Base-by-base conservation (phyloP, 345 rosid species). In the Lepidium aucheri region DNA sequence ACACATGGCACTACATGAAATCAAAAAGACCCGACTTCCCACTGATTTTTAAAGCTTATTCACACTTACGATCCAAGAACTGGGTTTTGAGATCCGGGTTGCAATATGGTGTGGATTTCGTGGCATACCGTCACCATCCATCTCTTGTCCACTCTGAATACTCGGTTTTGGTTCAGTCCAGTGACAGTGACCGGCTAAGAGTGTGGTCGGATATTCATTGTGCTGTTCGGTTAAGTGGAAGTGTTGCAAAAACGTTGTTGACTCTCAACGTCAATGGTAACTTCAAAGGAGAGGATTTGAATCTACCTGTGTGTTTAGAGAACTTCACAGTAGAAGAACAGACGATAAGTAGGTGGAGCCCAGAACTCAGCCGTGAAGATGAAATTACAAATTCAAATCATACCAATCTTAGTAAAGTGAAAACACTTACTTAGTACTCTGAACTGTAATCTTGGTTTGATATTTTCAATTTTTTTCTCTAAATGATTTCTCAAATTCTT, bases 121-220 rank as follows among this genome's bases (percentile, higher is more conserved):
- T 86, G 50, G 95, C 87, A 1, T 90, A 94, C 62, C 80, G 80
- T 14, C 96, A 93, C 60, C 94, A 86, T 68, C 97, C 97, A 0
- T 81, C 92, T 53, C 75, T 88, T 50, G 97, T 93, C 49, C 97
- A 90, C 77, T 84, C 97, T 15, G 92, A 90, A 42, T 92, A 80
- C 69, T 88, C 91, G 0, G 90, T 90, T 46, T 67, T 87, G 50
- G 79, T 82, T 62, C 71, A 69, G 46, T 83, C 68, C 0, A 28
- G 77, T 42, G 76, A 22, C 9, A 67, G 66, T 51, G 78, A 79
- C 32, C 79, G 87, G 49, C 60, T 93, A 63, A 79, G 80, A 67
- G 79, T 68, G 14, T 90, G 98, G 96, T 82, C 96, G 34, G 90
- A 88, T 77, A 7, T 86, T 26, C 83, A 88, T 65, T 79, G 87